Evolutionary conservation across 1,284 basidiomycete genomes (phyloP), one percentile per base, ranked within the genome.

Genomic region (Pseudozyma tsukubaensis): DNA sequence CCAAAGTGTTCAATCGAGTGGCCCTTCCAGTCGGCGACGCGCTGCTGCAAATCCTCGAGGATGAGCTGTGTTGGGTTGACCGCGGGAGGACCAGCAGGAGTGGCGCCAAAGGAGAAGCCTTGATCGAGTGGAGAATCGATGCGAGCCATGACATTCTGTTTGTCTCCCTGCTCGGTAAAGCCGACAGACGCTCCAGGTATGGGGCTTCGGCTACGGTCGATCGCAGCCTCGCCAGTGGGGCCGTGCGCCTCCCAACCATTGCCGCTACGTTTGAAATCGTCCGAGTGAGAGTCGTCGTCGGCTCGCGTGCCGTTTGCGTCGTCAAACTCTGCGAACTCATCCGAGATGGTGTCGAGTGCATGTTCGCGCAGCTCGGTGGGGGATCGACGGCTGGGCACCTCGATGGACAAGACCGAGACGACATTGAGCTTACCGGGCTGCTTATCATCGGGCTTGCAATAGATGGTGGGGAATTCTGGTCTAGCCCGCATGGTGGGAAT

Each of bases 1-100:
- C 96, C 96, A 39, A 98, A 89, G 21, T 85, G 83, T 51, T 92
- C 92, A 13, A 92, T 89, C 1, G 93, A 92, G 78, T 95, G 93
- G 0, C 92, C 92, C 84, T 96, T 95, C 92, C 94, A 97, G 86
- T 97, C 94, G 62, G 91, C 90, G 69, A 97, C 93, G 39, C 96
- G 90, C 78, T 89, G 90, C 69, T 91, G 89, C 37, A 98, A 88
- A 84, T 98, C 95, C 55, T 92, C 90, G 1, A 93, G 91, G 76
- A 97, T 92, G 39, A 90, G 88, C 19, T 86, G 88, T 84, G 95
- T 94, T 9, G 85, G 80, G 54, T 47, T 91, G 16, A 54, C 52
- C 19, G 66, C 53, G 8, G 54, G 62, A 18, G 48, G 55, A 12
- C 69, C 57, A n/a, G 71, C 71, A n/a, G 69, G 79, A n/a, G 80